Evolutionary conservation across 2,329 filamentous ascomycete genomes (phyloP), one percentile per base, ranked within the genome.

Genomic region (Paracoccidioides lutzii): DNA sequence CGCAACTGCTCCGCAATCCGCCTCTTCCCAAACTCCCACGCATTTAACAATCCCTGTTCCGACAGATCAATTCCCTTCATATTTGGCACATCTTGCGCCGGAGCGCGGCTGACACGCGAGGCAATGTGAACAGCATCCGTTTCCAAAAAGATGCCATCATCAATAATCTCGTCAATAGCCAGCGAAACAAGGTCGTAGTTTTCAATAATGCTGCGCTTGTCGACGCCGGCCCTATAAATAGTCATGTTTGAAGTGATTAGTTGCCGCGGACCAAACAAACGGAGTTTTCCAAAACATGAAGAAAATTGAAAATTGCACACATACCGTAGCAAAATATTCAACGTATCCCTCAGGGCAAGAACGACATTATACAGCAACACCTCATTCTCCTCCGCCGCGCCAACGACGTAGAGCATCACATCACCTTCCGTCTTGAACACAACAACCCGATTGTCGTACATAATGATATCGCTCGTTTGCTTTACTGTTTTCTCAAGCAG

Each of bases 361-460:
- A 97, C 83, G 51, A 95, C 90, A 70, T 91, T 95, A 77, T 96
- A 97, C 53, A 98, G 80, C 70, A 98, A 77, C 55, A 98, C 87
- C 76, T 98, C 93, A 72, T 97, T 98, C 80, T 98, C 93, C 54
- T 96, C 89, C 54, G 88, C 80, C 55, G 85, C 83, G 61, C 91
- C 91, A 9, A 98, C 88, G 32, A 97, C 87, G 70, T 97, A 97
- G 48, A 88, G 82, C 86, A 96, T 96, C 56, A 97, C 87, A 71
- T 98, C 93, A 64, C 88, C 90, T 77, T 98, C 93, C 76, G 87
- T 87, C 82, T 98, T 98, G 79, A 96, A 98, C 53, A 97, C 85
- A 55, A 97, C 89, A 59, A 98, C 86, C 66, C 89, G 83, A 75
- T 94, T 94, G 75, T 98, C 93, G 75, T 96, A 97, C 55, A 98